Conservation (phyloP, 495 filamentous ascomycete genomes). For the Lepraria neglecta region DNA sequence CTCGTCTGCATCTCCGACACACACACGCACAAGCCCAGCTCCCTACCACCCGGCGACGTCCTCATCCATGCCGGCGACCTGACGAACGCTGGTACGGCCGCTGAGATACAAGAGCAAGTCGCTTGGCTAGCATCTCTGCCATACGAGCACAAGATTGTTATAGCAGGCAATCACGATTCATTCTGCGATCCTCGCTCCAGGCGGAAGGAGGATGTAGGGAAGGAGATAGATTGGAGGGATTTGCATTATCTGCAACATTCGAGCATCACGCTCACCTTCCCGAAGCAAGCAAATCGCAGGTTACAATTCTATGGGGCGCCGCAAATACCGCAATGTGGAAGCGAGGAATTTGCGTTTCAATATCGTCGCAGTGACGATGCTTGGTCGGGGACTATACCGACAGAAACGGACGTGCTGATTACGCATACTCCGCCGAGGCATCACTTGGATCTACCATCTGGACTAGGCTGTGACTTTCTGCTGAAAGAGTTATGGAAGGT, state of each 20-base stretch:
- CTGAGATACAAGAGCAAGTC: constrained; percentile 67
- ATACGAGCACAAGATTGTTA: constrained; percentile 72
- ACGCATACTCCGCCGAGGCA: constrained; percentile 69
- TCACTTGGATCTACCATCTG: constrained; percentile 62
- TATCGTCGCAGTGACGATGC: constrained; percentile 54
- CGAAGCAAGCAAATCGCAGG: constrained; percentile 31
- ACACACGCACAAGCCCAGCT: constrained; percentile 57
- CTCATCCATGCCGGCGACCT: constrained; percentile 89
- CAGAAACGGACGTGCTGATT: constrained; percentile 71
- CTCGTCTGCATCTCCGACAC: constrained; percentile 91
- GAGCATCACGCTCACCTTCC: constrained; percentile 45
- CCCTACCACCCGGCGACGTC: constrained; percentile 72
- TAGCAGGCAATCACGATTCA: constrained; percentile 85
- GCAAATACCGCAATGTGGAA: constrained; percentile 55
- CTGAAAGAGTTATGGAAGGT: constrained; percentile 72
- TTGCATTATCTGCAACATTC: constrained; percentile 62
- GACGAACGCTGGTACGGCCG: constrained; percentile 60
- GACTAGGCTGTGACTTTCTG: constrained; percentile 68
- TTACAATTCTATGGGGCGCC: constrained; percentile 58
- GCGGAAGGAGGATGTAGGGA: constrained; percentile 38
- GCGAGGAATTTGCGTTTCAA: constrained; percentile 60
- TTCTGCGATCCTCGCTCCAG: constrained; percentile 62
- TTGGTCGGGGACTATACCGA: constrained; percentile 63
- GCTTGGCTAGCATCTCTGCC: constrained; percentile 71
- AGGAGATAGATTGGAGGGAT: constrained; percentile 48